Evolutionary conservation across 108 stramenopile species (phyloP), one percentile per base, ranked within the genome.

Genomic region (Skeletonema marinoi): DNA sequence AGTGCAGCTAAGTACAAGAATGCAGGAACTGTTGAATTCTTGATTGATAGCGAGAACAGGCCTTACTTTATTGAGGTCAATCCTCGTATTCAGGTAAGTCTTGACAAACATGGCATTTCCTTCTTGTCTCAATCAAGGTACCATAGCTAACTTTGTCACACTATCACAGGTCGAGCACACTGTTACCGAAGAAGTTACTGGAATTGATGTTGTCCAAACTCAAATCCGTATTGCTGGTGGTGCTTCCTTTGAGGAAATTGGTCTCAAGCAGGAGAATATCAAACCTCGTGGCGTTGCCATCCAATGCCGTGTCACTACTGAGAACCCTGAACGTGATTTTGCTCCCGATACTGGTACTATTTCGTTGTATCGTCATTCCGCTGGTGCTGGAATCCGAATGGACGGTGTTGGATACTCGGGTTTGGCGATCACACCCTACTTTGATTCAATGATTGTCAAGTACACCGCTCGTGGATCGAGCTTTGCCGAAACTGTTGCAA

Each of bases 51-150:
- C 14, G 74, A 88, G 66, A 73, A 77, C 74, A 80, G 81, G 25
- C 89, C 93, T 50, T 99, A 95, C 74, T 99, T 99, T 87, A 97
- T 98, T 62, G 98, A 99, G 86, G 95, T 99, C 84, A 98, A 98
- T 85, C 96, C 98, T 12, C 95, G 98, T 54, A 88, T 98, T 65
- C 90, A 91, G 79, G 78, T 78, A 46, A 71, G 78, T 59, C 19
- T 51, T 51, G 5, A 19, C 14, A 31, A 10, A 29, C n/a, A 25
- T 64, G 1, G 0, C 7, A 38, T 60, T 64, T 63, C 48, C 21
- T 63, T 32, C 4, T 60, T 63, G 62, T 41, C 11, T 2, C 39
- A 10, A 12, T 2, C 10, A 41, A 41, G 11, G 39, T 12, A 12
- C 11, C 39, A 41, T 12, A 12, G 11, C 39, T 41, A 12, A 41